phyloP scores from a whole-genome alignment of 73 alveolate species.

The Tetrahymena thermophila region DNA sequence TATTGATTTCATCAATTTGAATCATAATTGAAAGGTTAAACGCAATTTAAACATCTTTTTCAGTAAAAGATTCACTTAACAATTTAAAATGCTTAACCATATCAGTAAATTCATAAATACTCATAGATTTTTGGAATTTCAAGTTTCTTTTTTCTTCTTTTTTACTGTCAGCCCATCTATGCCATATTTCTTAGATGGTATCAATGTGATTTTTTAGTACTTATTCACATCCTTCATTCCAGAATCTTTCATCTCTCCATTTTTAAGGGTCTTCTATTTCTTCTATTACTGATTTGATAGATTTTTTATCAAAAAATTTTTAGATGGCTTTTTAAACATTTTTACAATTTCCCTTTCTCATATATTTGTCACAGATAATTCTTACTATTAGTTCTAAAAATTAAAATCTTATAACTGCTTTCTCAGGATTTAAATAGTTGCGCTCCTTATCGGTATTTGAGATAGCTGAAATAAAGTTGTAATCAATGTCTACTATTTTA shows the following conservation, averaged over 20 bases:
- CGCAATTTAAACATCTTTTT: constrained; percentile 51
- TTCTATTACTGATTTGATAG: neutral
- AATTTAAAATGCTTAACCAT: constrained; percentile 34
- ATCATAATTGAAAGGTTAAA: constrained; percentile 66
- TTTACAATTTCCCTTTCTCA: constrained; percentile 4
- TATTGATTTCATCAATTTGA: constrained; percentile 56
- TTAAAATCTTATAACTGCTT: constrained; percentile 45
- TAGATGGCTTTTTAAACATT: neutral
- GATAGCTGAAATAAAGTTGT: constrained; percentile 17
- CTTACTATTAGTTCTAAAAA: constrained; percentile 57
- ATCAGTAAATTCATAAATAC: constrained; percentile 51
- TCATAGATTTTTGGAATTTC: constrained; percentile 46
- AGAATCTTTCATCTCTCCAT: constrained; percentile 28
- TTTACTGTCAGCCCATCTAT: constrained; percentile 57
- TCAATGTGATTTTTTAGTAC: constrained; percentile 60
- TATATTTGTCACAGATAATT: constrained; percentile 45
- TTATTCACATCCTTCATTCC: constrained; percentile 77
- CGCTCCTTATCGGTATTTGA: constrained; percentile 17
- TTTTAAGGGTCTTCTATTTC: neutral
- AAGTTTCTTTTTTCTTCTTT: constrained; percentile 41
- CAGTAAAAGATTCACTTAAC: constrained; percentile 56
- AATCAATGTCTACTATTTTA: neutral
- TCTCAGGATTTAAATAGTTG: constrained; percentile 47
- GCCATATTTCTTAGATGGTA: constrained; percentile 62
- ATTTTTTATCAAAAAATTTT: too few species aligned